A percentile compares a stretch with the other conserved stretches of the same genome.
These are phyloP conservation scores for Didymella lethalis DNA, from an alignment of 2,329 filamentous ascomycete genomes.

Conservation along the genomic window DNA sequence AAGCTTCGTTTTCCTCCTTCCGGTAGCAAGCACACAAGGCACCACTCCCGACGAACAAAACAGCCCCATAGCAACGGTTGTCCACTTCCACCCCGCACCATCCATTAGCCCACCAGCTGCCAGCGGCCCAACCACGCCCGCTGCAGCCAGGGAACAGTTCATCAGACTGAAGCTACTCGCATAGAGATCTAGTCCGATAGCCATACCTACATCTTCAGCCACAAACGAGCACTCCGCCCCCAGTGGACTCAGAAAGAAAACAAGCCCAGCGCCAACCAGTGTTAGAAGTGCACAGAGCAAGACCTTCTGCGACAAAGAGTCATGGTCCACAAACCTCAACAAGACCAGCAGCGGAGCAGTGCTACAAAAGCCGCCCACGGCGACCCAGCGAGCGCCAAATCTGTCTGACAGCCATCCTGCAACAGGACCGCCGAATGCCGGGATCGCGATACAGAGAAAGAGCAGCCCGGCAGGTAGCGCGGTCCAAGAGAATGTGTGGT, in stretches of 20 bases:
- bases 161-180: conserved; percentile 3
- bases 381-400: conserved; percentile 69
- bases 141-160: conserved; percentile 7
- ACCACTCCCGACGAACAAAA: neutral
- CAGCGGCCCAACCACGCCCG: neutral
- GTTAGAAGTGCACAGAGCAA: neutral
- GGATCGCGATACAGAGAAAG: conserved; percentile 64
- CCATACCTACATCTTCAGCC: neutral
- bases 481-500: conserved; percentile 58
- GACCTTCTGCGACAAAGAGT: neutral
- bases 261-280: neutral
- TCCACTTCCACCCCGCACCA: neutral
- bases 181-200: neutral
- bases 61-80: neutral
- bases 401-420: conserved; percentile 59
- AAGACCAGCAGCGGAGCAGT: neutral
- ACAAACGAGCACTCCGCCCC: conserved; percentile 5
- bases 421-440: conserved; percentile 64
- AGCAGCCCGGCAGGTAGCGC: conserved; percentile 60
- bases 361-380: conserved; percentile 48
- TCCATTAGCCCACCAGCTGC: conserved; percentile 4
- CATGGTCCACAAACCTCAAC: neutral
- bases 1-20: no score
- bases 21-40: conserved; percentile 1
- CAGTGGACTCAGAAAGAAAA: conserved; percentile 1